phyloP scores from a whole-genome alignment of 192 early-diverging fungal species.

The Coemansia sp. region DNA sequence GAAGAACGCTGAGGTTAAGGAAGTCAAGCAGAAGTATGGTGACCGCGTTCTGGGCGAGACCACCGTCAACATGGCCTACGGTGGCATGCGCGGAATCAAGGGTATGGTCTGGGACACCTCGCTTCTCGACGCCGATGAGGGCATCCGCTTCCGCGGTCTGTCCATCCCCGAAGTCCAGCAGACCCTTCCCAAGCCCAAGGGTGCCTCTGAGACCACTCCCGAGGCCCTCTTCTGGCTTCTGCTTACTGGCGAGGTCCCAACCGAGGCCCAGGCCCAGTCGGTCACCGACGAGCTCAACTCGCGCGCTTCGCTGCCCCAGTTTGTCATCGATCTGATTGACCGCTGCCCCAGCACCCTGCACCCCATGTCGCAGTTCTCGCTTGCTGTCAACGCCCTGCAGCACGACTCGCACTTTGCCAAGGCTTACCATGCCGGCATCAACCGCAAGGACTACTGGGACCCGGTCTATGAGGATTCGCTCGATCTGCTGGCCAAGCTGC shows the following conservation, averaged over 20 bases:
- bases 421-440: conserved; percentile 90
- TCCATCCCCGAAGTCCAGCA: conserved; percentile 97
- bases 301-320: conserved; percentile 84
- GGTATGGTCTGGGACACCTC: conserved; percentile 98
- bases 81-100: conserved; percentile 99
- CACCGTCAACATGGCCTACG: conserved; percentile 96
- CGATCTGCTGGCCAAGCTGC: conserved; percentile 98
- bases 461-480: conserved; percentile 95
- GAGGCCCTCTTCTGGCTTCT: conserved; percentile 99
- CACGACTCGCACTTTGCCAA: conserved; percentile 95
- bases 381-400: conserved; percentile 97
- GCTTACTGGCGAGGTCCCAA: conserved; percentile 95
- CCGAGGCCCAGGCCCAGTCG: conserved; percentile 82
- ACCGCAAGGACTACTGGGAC: conserved; percentile 97
- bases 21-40: conserved; percentile 88
- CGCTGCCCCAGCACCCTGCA: conserved; percentile 98
- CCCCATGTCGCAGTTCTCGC: conserved; percentile 98
- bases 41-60: conserved; percentile 86
- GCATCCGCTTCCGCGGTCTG: conserved; percentile 95
- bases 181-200: conserved; percentile 82
- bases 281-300: conserved; percentile 97
- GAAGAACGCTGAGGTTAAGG: conserved; percentile 94
- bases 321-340: conserved; percentile 97
- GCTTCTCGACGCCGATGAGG: conserved; percentile 95
- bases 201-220: conserved; percentile 91